Evolutionary conservation across 768 basidiomycete species (phyloP).

Genomic region (Pholiota molesta): DNA sequence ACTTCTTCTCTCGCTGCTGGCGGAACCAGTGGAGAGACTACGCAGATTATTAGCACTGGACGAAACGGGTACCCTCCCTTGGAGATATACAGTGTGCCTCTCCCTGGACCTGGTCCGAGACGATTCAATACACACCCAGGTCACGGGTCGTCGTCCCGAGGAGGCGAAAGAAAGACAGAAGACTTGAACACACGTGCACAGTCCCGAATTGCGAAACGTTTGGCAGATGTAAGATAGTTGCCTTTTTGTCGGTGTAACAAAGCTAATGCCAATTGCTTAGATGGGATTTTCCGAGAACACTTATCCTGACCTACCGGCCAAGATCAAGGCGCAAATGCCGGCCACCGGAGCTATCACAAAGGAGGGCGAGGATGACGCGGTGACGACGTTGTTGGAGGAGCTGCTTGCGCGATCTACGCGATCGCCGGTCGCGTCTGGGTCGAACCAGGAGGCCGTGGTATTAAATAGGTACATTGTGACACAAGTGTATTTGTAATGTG

Average conservation of each 20-base stretch:
- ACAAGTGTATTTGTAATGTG: neutral
- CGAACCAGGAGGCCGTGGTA: neutral
- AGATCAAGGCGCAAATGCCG: conserved; percentile 54
- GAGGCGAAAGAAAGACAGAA: conserved; percentile 29
- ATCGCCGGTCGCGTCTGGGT: conserved; percentile 35
- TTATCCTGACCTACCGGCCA: conserved; percentile 53
- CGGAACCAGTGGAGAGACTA: conserved; percentile 10
- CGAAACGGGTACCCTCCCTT: conserved; percentile 61
- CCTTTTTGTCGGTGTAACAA: conserved; percentile 2
- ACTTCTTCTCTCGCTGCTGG: neutral
- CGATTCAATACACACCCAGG: conserved; percentile 10
- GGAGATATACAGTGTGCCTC: conserved; percentile 64
- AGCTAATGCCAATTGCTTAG: conserved; percentile 35
- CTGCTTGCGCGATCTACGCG: conserved; percentile 49
- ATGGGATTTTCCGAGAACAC: conserved; percentile 74
- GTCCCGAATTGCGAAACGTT: conserved; percentile 55
- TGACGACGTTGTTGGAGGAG: conserved; percentile 63
- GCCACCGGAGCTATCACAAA: conserved; percentile 43
- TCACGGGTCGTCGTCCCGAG: conserved; percentile 22
- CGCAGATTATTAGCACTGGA: conserved; percentile 59
- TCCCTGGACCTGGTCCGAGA: conserved; percentile 36
- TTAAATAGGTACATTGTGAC: neutral
- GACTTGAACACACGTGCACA: conserved; percentile 43
- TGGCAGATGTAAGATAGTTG: conserved; percentile 59
- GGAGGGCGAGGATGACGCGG: conserved; percentile 67